These are phyloP conservation scores for Mortierella sp. DNA, from an alignment of 371 early-diverging fungal species.

Conservation along the genomic window DNA sequence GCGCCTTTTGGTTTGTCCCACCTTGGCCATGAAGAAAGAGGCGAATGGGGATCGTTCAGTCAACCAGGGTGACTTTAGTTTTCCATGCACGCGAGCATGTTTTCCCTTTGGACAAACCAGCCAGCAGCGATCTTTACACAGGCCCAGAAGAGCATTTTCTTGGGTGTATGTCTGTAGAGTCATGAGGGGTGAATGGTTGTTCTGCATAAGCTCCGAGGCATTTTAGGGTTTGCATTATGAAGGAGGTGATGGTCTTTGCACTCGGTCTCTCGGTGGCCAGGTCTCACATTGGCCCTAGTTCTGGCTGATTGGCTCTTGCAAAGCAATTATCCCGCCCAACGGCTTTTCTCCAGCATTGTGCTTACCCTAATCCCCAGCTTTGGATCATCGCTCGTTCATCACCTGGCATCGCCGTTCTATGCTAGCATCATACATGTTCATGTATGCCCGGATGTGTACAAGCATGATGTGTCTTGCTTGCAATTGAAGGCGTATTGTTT, in stretches of 20 bases:
- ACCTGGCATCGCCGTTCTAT: no score
- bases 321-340: no score
- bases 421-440: no score
- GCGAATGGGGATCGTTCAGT: not conserved
- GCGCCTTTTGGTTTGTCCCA: not conserved
- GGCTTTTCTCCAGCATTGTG: no score
- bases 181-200: not conserved
- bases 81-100: not conserved
- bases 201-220: conserved; percentile 6
- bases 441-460: no score
- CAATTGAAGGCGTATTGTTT: no score
- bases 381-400: not conserved
- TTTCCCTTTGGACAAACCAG: not conserved
- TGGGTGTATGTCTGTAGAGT: not conserved
- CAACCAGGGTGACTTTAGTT: not conserved
- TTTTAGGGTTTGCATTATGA: conserved; percentile 6
- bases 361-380: no score
- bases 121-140: no score
- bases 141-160: no score
- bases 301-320: no score
- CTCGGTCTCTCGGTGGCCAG: conserved; percentile 1
- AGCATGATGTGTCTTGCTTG: no score
- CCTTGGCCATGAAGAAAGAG: not conserved
- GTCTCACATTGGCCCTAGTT: not conserved
- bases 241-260: not conserved